Evolutionary conservation across 805 yeast genomes (phyloP), one percentile per base, ranked within the genome.

Genomic region (Lachancea kluyveri): DNA sequence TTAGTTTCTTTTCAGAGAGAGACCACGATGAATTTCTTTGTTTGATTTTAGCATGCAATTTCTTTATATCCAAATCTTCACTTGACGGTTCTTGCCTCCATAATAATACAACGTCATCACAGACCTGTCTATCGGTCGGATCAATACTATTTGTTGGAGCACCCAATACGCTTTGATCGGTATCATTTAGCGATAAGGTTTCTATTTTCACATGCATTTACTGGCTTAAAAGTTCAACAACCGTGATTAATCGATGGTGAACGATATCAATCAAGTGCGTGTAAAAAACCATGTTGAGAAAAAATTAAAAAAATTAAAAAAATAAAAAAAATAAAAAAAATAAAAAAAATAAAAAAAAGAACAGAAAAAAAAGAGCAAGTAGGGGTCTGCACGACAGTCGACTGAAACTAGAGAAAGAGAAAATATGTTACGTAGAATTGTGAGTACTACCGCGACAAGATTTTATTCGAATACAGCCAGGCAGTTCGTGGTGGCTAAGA

Each of bases 21-120:
- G 68, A 45, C 95, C 95, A 84, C 26, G 60, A 61, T 0, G 76
- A 70, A 43, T 81, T 68, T 28, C 63, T 60, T 17, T 52, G 39
- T 43, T 72, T 74, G 25, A 84, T 60, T 8, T 67, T 43, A 0
- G 60, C 63, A 35, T 68, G 75, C 13, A 83, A 60, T 42, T 76
- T 74, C 8, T 65, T 62, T 7, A 70, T 57, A 1, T 81, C 78
- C 13, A 77, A 50, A 8, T 69, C 59, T 48, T 80, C 87, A 16
- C 76, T 68, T 2, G 66, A 56, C 2, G 84, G 77, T 43, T 80
- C 85, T 31, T 67, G 66, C 41, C 73, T 75, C 90, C 92, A 82
- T 7, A 79, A 53, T 5, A 64, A 60, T 24, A 79, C 68, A n/a
- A 80, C 74, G 21, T 68, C 70, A 33, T 72, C 75, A 19, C 77